Base-by-base conservation (phyloP, 2,329 filamentous ascomycete species). In the Curvularia verruculosa region DNA sequence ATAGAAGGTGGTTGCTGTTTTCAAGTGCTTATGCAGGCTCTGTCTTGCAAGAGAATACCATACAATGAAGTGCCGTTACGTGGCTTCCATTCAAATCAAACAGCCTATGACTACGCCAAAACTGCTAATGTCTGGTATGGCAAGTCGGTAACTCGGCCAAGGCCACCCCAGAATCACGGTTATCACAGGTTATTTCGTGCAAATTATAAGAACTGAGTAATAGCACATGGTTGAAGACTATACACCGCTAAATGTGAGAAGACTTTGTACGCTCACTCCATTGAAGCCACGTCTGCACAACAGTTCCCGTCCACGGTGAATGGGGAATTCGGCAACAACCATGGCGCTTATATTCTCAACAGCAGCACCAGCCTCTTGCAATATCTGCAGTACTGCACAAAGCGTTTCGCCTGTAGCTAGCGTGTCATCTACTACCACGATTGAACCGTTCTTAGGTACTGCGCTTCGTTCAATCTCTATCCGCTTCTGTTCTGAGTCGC, bases 391-490 rank as follows among this genome's bases (percentile, higher is more conserved):
- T 34, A 85, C 77, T 6, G 82, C 83, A 67, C 75, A 81, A 36
- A 87, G 79, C 2, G 85, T 87, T 61, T 77, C 62, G 1, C 84
- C 85, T 0, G 82, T 83, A 5, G 85, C 78, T 54, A 88, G 79
- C 26, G 86, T 84, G 70, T 88, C 85, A 56, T 88, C 85, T 5
- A 88, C 78, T 0, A 87, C 78, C n/a, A 87, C 75, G 10, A 87
- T 80, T 3, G 75, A 76, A 3, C 69, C 73, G 1, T 73, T 78
- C 34, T 24, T 65, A 0, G 74, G 63, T 18, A 87, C 29, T 36
- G 72, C 70, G 73, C 80, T 73, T 18, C 64, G 65, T 15, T 76
- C 75, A 68, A 88, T 84, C 72, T 85, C 84, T 6, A 87, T 79
- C 29, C 57, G 67, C 36, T 77, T 75, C 53, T 74, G 70, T 48